phyloP scores from a whole-genome alignment of 257 asterid genomes.

The Mitragyna speciosa region DNA sequence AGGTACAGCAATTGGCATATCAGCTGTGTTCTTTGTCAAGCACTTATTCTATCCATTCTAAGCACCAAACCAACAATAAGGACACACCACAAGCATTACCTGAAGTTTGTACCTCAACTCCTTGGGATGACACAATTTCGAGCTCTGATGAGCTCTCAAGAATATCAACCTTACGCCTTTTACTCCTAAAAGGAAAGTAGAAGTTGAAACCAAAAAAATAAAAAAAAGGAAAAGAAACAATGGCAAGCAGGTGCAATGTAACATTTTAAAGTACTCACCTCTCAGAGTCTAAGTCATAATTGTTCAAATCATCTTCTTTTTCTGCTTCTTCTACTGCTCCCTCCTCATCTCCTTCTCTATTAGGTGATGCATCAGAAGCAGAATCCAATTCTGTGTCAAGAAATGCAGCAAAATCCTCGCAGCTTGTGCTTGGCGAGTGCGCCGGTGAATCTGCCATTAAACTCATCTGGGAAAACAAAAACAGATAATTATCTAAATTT shows the following conservation, averaged over 20 bases:
- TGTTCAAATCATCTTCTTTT: conserved; percentile 21
- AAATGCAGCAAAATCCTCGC: conserved; percentile 76
- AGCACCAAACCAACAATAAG: not conserved
- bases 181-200: conserved; percentile 48
- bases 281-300: conserved; percentile 28
- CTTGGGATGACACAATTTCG: conserved; percentile 43
- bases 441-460: conserved; percentile 69
- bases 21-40: not conserved
- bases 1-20: not conserved
- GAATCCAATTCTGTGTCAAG: conserved; percentile 69
- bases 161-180: conserved; percentile 68
- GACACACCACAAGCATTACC: conserved; percentile 28
- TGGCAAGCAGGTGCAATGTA: not conserved
- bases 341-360: conserved; percentile 35
- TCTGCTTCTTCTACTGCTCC: conserved; percentile 23
- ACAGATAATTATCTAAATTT: not conserved
- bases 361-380: conserved; percentile 55
- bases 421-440: conserved; percentile 78
- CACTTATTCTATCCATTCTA: not conserved
- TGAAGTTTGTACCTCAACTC: conserved; percentile 31
- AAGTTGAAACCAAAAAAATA: conserved; percentile 9
- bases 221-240: conserved; percentile 5
- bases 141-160: conserved; percentile 28
- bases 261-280: conserved; percentile 32
- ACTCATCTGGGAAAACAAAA: conserved; percentile 62